phyloP scores from a whole-genome alignment of 1,284 basidiomycete species.

The Apiotrichum montevideense region DNA sequence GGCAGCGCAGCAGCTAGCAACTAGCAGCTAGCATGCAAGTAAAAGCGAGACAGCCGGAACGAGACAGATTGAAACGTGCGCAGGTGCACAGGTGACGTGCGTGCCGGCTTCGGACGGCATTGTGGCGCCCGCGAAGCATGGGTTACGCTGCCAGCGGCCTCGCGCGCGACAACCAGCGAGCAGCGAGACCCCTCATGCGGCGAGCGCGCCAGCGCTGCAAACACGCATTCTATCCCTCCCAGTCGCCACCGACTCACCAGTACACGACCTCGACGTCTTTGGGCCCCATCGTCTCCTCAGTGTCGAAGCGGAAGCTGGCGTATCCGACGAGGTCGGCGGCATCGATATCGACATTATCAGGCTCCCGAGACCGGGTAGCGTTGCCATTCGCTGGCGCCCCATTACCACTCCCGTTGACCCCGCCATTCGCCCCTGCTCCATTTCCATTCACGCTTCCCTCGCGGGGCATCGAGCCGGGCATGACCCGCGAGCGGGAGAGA shows the following conservation, averaged over 20 bases:
- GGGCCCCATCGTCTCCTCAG: conserved; percentile 37
- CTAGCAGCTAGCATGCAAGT: too few relatives aligned
- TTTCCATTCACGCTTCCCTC: not conserved
- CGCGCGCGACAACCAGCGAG: too few relatives aligned
- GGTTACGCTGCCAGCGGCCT: too few relatives aligned
- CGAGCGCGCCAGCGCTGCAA: too few relatives aligned
- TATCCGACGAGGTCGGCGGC: conserved; percentile 32
- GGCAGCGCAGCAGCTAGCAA: too few relatives aligned
- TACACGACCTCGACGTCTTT: conserved; percentile 39
- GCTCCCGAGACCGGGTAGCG: not conserved
- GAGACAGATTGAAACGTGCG: too few relatives aligned
- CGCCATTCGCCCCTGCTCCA: not conserved
- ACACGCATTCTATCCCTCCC: not conserved
- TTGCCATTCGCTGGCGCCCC: not conserved
- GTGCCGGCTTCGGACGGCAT: too few relatives aligned
- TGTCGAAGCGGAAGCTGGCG: conserved; percentile 44
- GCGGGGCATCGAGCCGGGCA: conserved; percentile 18
- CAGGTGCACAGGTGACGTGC: too few relatives aligned
- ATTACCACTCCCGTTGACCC: not conserved
- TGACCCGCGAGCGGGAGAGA: not conserved
- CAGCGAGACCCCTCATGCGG: too few relatives aligned
- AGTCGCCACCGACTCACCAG: conserved; percentile 26
- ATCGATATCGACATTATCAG: conserved; percentile 4
- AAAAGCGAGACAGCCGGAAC: too few relatives aligned
- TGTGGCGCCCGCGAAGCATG: too few relatives aligned